Conservation (phyloP, 208 protist species). For the Trypanosoma lewisi region DNA sequence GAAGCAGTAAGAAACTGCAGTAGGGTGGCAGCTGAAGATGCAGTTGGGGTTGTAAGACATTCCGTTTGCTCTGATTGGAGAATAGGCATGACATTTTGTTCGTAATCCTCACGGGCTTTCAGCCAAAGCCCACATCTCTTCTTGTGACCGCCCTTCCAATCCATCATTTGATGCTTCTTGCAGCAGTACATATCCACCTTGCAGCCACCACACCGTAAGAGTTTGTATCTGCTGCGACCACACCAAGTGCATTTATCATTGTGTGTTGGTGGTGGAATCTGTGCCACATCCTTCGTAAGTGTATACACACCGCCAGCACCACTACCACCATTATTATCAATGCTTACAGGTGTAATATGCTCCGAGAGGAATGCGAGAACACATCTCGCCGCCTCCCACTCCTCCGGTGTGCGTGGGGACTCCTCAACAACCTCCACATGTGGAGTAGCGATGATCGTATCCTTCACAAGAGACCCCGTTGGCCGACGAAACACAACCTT, state of each 20-base stretch:
- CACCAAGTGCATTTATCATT: slow-evolving; percentile 61
- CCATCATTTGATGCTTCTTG: slow-evolving; percentile 65
- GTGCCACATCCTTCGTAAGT: slow-evolving; percentile 20
- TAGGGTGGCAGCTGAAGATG: slow-evolving; percentile 22
- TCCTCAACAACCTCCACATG: slow-evolving; percentile 39
- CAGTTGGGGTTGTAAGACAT: slow-evolving; percentile 8
- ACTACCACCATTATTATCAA: background rate
- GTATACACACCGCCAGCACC: slow-evolving; percentile 16
- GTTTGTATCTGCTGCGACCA: slow-evolving; percentile 47
- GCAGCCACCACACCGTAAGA: slow-evolving; percentile 71
- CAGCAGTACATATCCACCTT: slow-evolving; percentile 75
- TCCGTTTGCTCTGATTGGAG: slow-evolving; percentile 9
- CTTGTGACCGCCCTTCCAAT: slow-evolving; percentile 69
- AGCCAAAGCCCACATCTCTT: slow-evolving; percentile 56
- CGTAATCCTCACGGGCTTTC: slow-evolving; percentile 39
- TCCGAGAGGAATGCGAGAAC: slow-evolving; percentile 46
- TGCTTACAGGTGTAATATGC: slow-evolving; percentile 23
- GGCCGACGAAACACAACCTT: slow-evolving; percentile 56
- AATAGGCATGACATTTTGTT: slow-evolving; percentile 35
- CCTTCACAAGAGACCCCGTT: slow-evolving; percentile 46
- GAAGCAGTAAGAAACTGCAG: slow-evolving; percentile 18
- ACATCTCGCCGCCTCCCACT: slow-evolving; percentile 34
- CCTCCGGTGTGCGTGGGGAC: slow-evolving; percentile 29
- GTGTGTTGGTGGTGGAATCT: slow-evolving; percentile 16
- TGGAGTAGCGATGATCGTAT: slow-evolving; percentile 49